A percentile compares a stretch with the other conserved stretches of the same genome.
These are phyloP conservation scores for Phytophthora pinifolia DNA, from an alignment of 352 stramenopile genomes.

Conservation along the genomic window DNA sequence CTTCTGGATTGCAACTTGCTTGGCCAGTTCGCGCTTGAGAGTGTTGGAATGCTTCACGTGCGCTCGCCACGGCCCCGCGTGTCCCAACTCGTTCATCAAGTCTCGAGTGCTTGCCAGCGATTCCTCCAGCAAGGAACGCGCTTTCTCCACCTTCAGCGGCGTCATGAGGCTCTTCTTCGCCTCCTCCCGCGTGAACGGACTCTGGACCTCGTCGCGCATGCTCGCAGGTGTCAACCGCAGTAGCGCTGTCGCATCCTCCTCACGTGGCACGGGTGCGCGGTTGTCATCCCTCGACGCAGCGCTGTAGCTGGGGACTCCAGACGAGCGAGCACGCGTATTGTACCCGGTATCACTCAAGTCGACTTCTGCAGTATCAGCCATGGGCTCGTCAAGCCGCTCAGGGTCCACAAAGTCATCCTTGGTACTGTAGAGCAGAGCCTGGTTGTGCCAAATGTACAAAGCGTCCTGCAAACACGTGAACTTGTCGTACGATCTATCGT, in stretches of 20 bases:
- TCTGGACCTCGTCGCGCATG: conserved; percentile 43
- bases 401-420: conserved; percentile 46
- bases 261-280: conserved; percentile 9
- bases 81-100: conserved; percentile 62
- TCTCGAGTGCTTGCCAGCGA: conserved; percentile 50
- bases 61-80: conserved; percentile 54
- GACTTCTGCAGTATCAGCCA: conserved; percentile 10
- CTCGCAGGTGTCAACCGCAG: conserved; percentile 43
- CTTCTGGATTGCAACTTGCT: conserved; percentile 55
- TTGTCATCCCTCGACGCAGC: not conserved
- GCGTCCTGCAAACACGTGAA: conserved; percentile 83
- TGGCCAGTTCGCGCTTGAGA: conserved; percentile 55
- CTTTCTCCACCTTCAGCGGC: conserved; percentile 25
- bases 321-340: conserved; percentile 7
- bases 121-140: conserved; percentile 39
- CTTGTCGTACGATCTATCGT: conserved; percentile 73
- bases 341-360: conserved; percentile 4
- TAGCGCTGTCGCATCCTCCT: conserved; percentile 38
- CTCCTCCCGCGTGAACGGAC: conserved; percentile 36
- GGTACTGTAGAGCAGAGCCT: conserved; percentile 55
- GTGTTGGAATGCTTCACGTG: conserved; percentile 67
- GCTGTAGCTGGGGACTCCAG: too few species aligned
- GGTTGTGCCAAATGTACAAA: conserved; percentile 70
- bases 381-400: conserved; percentile 6
- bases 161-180: conserved; percentile 36